phyloP scores from a whole-genome alignment of 2,329 filamentous ascomycete genomes.

The Aspergillus thermomutatus region DNA sequence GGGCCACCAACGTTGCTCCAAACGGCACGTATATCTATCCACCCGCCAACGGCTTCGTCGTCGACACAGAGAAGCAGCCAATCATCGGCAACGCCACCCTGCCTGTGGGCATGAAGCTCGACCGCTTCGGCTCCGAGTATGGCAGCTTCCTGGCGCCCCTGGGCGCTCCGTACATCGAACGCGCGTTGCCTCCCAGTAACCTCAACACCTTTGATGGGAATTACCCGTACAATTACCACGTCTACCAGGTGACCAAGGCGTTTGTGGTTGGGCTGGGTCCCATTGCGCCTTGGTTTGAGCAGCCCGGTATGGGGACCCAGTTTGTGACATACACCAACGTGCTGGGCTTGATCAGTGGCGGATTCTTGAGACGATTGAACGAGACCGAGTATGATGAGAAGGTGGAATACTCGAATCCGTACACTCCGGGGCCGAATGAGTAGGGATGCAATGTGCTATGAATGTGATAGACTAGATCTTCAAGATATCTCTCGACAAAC shows the following conservation, averaged over 20 bases:
- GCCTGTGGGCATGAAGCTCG: conserved; percentile 41
- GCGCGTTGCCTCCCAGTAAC: conserved; percentile 47
- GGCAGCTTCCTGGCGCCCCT: conserved; percentile 45
- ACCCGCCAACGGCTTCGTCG: conserved; percentile 40
- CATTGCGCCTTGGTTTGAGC: conserved; percentile 50
- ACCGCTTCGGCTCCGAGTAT: conserved; percentile 48
- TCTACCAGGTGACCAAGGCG: conserved; percentile 44
- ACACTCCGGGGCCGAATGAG: conserved; percentile 15
- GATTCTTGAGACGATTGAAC: conserved; percentile 27
- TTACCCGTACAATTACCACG: conserved; percentile 49
- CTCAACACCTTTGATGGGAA: conserved; percentile 36
- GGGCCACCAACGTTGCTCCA: conserved; percentile 5
- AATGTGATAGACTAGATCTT: too few relatives aligned
- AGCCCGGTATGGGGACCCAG: conserved; percentile 48
- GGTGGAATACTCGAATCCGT: conserved; percentile 18
- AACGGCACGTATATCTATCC: conserved; percentile 38
- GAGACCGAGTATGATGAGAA: conserved; percentile 20
- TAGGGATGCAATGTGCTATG: not conserved
- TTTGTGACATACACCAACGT: conserved; percentile 29
- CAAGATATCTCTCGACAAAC: too few relatives aligned
- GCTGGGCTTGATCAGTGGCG: conserved; percentile 28
- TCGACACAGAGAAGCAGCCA: conserved; percentile 31
- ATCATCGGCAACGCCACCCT: conserved; percentile 45
- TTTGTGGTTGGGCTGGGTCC: conserved; percentile 45
- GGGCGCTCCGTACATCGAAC: conserved; percentile 47